A percentile compares a stretch with the other conserved stretches of the same genome.
Evolutionary conservation across 2,329 filamentous ascomycete genomes (phyloP).

Genomic region (Aspergillus hortae): DNA sequence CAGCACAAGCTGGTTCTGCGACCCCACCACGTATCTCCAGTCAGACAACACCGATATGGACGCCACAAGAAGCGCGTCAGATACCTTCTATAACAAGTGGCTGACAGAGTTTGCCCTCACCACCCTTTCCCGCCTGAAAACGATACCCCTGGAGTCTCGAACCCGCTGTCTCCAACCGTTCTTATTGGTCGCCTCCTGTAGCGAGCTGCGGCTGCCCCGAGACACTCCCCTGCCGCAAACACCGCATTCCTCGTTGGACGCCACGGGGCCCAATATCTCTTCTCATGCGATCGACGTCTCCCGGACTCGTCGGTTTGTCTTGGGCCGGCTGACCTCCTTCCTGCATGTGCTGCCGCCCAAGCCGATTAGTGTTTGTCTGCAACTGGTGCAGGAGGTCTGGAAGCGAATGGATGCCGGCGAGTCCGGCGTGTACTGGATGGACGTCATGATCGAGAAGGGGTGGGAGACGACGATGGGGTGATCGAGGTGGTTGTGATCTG

Average conservation of each 20-base stretch:
- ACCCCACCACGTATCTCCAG: conserved; percentile 7
- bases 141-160: conserved; percentile 51
- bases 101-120: conserved; percentile 51
- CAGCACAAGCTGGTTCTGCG: conserved; percentile 14
- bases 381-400: conserved; percentile 54
- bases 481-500: neutral
- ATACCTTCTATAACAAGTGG: conserved; percentile 34
- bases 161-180: conserved; percentile 54
- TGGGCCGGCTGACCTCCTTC: conserved; percentile 46
- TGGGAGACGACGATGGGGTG: conserved; percentile 56
- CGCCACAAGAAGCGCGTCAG: conserved; percentile 24
- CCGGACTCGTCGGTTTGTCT: conserved; percentile 47
- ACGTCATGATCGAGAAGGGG: conserved; percentile 55
- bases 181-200: conserved; percentile 49
- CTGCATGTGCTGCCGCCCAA: conserved; percentile 50
- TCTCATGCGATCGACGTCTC: conserved; percentile 45
- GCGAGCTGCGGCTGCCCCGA: conserved; percentile 48
- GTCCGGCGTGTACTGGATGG: conserved; percentile 51
- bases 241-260: neutral
- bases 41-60: conserved; percentile 1
- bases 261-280: conserved; percentile 24
- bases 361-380: conserved; percentile 48
- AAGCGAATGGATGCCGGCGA: conserved; percentile 47
- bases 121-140: conserved; percentile 48
- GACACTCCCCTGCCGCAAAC: conserved; percentile 7